Percentiles rank a stretch among this genome's conserved stretches.
Conservation (phyloP, 306 rosid genomes). For the Pterocarpus santalinus region DNA sequence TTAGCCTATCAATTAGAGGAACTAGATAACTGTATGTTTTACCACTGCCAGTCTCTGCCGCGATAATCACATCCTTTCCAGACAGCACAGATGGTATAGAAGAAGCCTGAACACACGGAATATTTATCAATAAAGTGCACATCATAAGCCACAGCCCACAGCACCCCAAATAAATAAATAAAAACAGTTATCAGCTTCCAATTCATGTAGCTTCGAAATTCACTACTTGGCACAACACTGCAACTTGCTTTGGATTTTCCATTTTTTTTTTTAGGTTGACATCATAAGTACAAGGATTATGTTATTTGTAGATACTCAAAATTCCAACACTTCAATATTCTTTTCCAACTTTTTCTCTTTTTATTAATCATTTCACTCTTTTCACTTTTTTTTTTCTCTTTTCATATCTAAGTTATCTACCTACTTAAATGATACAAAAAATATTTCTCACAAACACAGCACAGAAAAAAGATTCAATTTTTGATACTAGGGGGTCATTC, state of each 20-base stretch:
- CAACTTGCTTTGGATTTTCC: not conserved
- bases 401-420: too few species aligned
- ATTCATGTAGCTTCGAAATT: conserved; percentile 25
- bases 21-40: conserved; percentile 87
- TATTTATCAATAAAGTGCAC: conserved; percentile 26
- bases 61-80: conserved; percentile 85
- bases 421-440: too few species aligned
- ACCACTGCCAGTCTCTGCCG: conserved; percentile 98
- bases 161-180: not conserved
- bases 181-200: conserved; percentile 32
- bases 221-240: not conserved
- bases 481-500: not conserved
- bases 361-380: too few species aligned
- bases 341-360: too few species aligned
- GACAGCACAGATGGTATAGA: conserved; percentile 80
- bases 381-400: too few species aligned
- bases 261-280: not conserved
- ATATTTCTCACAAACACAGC: not conserved
- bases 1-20: conserved; percentile 77
- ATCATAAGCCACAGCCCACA: conserved; percentile 20
- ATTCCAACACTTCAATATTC: too few species aligned
- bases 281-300: not conserved
- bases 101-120: conserved; percentile 76
- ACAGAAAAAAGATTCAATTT: not conserved
- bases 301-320: too few species aligned